Evolutionary conservation across 192 early-diverging fungal genomes (phyloP).

Genomic region (Oehlia diaphana): DNA sequence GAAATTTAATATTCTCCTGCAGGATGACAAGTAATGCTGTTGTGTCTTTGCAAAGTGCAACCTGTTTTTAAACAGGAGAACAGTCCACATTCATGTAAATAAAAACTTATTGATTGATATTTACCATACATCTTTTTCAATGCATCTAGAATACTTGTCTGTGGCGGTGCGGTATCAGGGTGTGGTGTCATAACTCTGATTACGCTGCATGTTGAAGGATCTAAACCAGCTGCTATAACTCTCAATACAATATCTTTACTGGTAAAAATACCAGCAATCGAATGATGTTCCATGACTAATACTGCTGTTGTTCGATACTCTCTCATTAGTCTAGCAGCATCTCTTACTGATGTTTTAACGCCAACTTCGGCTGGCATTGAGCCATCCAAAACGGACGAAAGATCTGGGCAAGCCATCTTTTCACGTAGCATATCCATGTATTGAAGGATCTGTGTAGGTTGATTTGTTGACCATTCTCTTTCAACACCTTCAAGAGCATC

Average conservation of each 20-base stretch:
- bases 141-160: constrained; percentile 78
- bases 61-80: constrained; percentile 8
- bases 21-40: constrained; percentile 18
- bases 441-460: constrained; percentile 66
- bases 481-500: constrained; percentile 81
- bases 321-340: constrained; percentile 76
- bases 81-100: neutral
- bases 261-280: constrained; percentile 90
- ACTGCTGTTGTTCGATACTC: constrained; percentile 72
- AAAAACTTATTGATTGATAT: neutral
- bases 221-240: constrained; percentile 84
- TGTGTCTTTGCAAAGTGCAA: neutral
- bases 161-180: constrained; percentile 72
- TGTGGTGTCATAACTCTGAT: constrained; percentile 97
- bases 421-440: constrained; percentile 75
- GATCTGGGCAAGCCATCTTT: constrained; percentile 90
- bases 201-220: constrained; percentile 88
- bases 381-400: constrained; percentile 77
- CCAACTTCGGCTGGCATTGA: constrained; percentile 60
- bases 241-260: constrained; percentile 86
- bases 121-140: constrained; percentile 81
- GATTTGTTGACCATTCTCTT: constrained; percentile 74
- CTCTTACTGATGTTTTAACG: constrained; percentile 65
- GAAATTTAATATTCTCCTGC: neutral
- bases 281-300: constrained; percentile 68